phyloP scores from a whole-genome alignment of 208 protist genomes.

The Trypanosoma conorhini region DNA sequence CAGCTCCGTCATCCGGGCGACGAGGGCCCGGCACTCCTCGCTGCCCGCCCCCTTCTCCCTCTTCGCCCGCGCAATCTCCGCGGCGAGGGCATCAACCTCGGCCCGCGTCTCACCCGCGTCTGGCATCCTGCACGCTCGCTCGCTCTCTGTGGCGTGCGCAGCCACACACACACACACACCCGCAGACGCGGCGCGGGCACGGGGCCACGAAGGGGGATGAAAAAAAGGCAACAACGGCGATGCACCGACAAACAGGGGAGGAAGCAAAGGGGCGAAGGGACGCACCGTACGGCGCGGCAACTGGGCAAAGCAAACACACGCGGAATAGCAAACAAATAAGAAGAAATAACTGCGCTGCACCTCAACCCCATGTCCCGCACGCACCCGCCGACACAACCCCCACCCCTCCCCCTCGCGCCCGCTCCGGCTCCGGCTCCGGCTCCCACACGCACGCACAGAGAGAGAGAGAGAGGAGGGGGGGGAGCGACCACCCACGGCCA shows the following conservation, averaged over 20 bases:
- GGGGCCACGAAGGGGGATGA: neutral
- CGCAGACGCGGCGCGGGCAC: neutral
- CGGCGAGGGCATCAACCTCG: slow-evolving; percentile 75
- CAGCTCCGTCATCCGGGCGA: slow-evolving; percentile 76
- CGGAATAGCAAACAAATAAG: no score
- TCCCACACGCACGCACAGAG: no score
- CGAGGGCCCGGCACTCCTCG: slow-evolving; percentile 69
- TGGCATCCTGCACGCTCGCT: slow-evolving; percentile 32
- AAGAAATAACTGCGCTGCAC: no score
- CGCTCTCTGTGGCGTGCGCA: neutral
- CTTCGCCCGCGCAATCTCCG: slow-evolving; percentile 68
- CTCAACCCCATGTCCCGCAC: no score
- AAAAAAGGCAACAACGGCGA: neutral
- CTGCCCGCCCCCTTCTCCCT: slow-evolving; percentile 58
- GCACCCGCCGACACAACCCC: no score
- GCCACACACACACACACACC: neutral
- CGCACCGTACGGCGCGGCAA: no score
- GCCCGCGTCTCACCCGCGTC: slow-evolving; percentile 51
- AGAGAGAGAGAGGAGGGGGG: no score
- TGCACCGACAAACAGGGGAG: neutral
- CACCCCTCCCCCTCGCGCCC: no score
- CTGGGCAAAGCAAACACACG: no score
- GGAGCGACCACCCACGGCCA: no score
- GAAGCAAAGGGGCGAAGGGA: neutral
- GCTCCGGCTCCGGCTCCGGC: no score